Evolutionary conservation across 2,329 filamentous ascomycete species (phyloP), one percentile per base, ranked within the genome.

Genomic region (Arthroderma uncinatum): DNA sequence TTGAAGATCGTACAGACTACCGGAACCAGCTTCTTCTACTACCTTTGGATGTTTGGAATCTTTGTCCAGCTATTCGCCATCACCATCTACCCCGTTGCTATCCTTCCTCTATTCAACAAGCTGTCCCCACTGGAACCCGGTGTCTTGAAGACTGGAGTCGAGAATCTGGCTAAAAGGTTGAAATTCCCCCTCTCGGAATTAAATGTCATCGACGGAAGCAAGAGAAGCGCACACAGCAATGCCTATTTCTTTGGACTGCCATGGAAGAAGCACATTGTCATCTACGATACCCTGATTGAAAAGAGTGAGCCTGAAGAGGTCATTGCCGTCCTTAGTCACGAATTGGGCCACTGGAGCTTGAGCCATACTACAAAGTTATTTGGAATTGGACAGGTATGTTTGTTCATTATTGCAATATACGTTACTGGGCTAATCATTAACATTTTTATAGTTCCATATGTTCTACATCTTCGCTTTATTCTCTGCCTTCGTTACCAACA

Each of bases 181-280:
- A 83, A 92, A 61, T 98, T 98, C 74, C 93, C 93, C 1, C 84
- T 98, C 30, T 84, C 87, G 61, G 90, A 97, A 69, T 81, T 98
- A 47, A 89, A 95, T 68, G 91, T 97, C 67, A 98, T 98, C 67
- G 89, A 95, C 69, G 89, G 89, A 53, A 91, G 86, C 76, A 92
- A 92, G 78, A 82, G 89, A 65, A 89, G 85, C 68, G 86, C 87
- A 23, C 89, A 95, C 75, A 90, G 86, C 75, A 95, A 95, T 68
- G 88, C 89, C 19, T 95, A 94, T 74, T 98, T 98, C 77, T 96
- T 94, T 66, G 93, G 93, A 60, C 82, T 98, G 57, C 93, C 93
- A 42, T 98, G 92, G 91, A 96, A 96, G 82, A 97, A 97, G 82
- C 94, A 97, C 78, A 98, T 98, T 77, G 93, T 98, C 67, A 94